These are phyloP conservation scores for Arachis hypogaea DNA, from an alignment of 306 rosid species.

Conservation along the genomic window DNA sequence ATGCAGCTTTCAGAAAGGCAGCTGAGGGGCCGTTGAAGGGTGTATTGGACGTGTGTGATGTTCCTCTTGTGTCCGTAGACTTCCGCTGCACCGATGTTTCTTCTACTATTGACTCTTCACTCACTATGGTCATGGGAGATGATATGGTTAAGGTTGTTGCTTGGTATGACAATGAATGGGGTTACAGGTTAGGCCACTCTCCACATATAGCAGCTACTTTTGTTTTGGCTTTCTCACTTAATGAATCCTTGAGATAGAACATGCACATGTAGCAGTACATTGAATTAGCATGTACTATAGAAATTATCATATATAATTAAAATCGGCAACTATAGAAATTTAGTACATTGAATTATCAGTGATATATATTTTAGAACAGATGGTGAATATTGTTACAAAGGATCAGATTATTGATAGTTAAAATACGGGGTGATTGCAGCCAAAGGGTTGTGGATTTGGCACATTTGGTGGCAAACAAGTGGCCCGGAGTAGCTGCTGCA, in stretches of 20 bases:
- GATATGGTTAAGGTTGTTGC: conserved; percentile 99
- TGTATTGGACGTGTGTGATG: conserved; percentile 87
- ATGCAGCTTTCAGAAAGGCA: conserved; percentile 92
- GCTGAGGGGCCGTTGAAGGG: conserved; percentile 86
- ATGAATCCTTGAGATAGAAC: background rate
- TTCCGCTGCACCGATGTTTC: conserved; percentile 92
- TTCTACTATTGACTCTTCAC: conserved; percentile 87
- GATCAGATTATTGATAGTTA: conserved; percentile 23
- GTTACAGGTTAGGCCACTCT: conserved; percentile 76
- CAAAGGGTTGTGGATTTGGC: conserved; percentile 99
- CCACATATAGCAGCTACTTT: background rate
- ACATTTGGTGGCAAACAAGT: conserved; percentile 81
- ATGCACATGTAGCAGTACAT: too few relatives aligned
- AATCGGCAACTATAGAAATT: too few relatives aligned
- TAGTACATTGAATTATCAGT: too few relatives aligned
- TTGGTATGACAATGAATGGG: conserved; percentile 99
- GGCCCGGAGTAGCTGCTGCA: conserved; percentile 64
- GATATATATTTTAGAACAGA: too few relatives aligned
- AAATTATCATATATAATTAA: too few relatives aligned
- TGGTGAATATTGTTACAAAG: background rate
- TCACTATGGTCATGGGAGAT: conserved; percentile 99
- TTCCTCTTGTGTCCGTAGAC: conserved; percentile 93
- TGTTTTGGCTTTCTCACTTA: background rate
- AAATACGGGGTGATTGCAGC: conserved; percentile 52
- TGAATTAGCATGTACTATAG: too few relatives aligned